These are phyloP conservation scores for Cavenderia fasciculata DNA, from an alignment of 78 protist species.

Conservation along the genomic window DNA sequence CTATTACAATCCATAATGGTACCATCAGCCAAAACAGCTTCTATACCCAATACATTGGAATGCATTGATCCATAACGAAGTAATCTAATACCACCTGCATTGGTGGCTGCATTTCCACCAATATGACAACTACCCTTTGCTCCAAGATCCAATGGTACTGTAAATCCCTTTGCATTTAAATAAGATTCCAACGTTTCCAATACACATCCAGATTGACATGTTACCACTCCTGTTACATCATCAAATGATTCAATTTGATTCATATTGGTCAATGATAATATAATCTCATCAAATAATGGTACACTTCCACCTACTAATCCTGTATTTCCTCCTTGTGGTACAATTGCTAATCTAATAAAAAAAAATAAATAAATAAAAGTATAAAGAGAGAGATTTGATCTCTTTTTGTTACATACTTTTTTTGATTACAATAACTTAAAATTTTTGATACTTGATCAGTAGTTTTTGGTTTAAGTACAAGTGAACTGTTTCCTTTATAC, in stretches of 20 bases:
- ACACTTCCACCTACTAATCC: conserved; percentile 94
- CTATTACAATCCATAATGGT: conserved; percentile 77
- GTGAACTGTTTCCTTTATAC: conserved; percentile 36
- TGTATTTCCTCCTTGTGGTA: conserved; percentile 98
- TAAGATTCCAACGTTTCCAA: conserved; percentile 80
- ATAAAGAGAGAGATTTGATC: not conserved
- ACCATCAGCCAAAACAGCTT: conserved; percentile 93
- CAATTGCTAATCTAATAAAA: conserved; percentile 85
- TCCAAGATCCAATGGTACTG: conserved; percentile 96
- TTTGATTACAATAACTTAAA: conserved; percentile 74
- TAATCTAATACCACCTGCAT: conserved; percentile 97
- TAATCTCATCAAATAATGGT: conserved; percentile 94
- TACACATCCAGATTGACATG: conserved; percentile 91
- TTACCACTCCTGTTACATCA: conserved; percentile 68
- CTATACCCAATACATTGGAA: conserved; percentile 92
- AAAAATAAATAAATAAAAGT: not conserved
- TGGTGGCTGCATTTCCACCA: conserved; percentile 97
- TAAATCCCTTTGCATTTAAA: conserved; percentile 74
- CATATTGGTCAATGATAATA: conserved; percentile 83
- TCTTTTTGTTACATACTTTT: not conserved
- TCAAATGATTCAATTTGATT: conserved; percentile 64
- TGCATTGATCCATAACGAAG: conserved; percentile 95
- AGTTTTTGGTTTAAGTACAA: conserved; percentile 76
- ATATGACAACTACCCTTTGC: conserved; percentile 96
- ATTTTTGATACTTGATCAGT: conserved; percentile 86